Percentiles rank a stretch among this genome's conserved stretches.
Evolutionary conservation across 2,329 filamentous ascomycete genomes (phyloP).

Genomic region (Penicillium sp.): DNA sequence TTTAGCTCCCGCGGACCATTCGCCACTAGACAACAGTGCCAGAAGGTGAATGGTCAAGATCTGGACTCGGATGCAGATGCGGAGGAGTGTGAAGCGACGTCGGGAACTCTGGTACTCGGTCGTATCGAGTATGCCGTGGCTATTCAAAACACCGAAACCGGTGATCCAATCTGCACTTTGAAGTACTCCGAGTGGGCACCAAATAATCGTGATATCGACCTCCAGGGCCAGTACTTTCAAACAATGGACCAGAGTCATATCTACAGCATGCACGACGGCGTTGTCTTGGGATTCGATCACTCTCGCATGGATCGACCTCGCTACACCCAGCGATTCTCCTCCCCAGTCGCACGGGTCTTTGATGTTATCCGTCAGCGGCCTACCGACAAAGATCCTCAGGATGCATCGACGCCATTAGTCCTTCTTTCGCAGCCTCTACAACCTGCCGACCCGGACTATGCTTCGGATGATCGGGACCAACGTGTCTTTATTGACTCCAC

Average conservation of each 20-base stretch:
- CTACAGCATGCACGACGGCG: constrained; percentile 82
- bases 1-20: constrained; percentile 77
- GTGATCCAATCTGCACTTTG: constrained; percentile 80
- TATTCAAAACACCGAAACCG: constrained; percentile 75
- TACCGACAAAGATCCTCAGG: constrained; percentile 65
- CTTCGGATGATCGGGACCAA: constrained; percentile 58
- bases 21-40: constrained; percentile 75
- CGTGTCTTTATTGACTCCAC: constrained; percentile 88
- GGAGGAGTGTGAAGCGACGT: constrained; percentile 74
- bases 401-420: constrained; percentile 70
- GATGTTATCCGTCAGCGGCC: constrained; percentile 73
- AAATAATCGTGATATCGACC: constrained; percentile 87
- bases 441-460: constrained; percentile 53
- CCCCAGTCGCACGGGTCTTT: constrained; percentile 85
- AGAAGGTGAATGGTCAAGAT: constrained; percentile 66
- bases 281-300: constrained; percentile 78
- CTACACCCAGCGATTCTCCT: constrained; percentile 71
- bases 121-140: constrained; percentile 87
- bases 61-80: constrained; percentile 64
- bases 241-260: constrained; percentile 90
- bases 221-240: constrained; percentile 77
- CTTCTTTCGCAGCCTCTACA: constrained; percentile 84
- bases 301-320: constrained; percentile 59
- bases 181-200: constrained; percentile 94
- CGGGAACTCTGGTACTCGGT: constrained; percentile 79